phyloP scores from a whole-genome alignment of 2,329 filamentous ascomycete species.

The Aspergillus niger region DNA sequence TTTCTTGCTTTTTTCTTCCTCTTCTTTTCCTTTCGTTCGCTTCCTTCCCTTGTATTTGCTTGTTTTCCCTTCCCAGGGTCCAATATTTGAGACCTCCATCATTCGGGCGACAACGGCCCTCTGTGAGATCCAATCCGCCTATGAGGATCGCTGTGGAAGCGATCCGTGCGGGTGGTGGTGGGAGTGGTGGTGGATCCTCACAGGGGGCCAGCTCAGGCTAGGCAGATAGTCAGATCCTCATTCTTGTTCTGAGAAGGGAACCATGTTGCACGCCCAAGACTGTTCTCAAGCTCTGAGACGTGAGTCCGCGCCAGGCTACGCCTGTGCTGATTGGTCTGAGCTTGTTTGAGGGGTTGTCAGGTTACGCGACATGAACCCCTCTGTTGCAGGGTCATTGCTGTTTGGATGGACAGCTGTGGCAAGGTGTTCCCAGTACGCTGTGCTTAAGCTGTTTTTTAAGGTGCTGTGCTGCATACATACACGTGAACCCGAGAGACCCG shows the following conservation, averaged over 20 bases:
- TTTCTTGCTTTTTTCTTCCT: conserved; percentile 7
- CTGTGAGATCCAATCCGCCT: conserved; percentile 28
- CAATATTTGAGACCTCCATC: conserved; percentile 28
- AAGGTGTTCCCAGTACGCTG: not conserved
- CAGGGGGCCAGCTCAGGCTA: conserved; percentile 8
- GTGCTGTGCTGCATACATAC: conserved; percentile 10
- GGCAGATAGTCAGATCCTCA: not conserved
- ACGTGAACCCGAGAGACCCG: conserved; percentile 15
- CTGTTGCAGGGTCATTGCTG: not conserved
- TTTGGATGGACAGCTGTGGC: not conserved
- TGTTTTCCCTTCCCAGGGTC: conserved; percentile 12
- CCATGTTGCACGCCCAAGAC: not conserved
- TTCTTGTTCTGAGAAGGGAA: not conserved
- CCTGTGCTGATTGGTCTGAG: conserved; percentile 18
- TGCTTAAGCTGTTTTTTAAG: conserved; percentile 9
- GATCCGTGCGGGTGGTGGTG: conserved; percentile 21
- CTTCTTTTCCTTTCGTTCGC: not conserved
- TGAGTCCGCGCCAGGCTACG: not conserved
- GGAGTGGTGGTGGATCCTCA: conserved; percentile 18
- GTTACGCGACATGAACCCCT: conserved; percentile 6
- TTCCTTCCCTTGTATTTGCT: not conserved
- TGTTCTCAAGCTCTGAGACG: not conserved
- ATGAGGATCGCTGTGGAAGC: conserved; percentile 8
- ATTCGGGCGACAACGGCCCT: conserved; percentile 24
- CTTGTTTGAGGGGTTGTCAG: conserved; percentile 4